Evolutionary conservation across 495 filamentous ascomycete genomes (phyloP).

Genomic region (Aspergillus bridgeri): DNA sequence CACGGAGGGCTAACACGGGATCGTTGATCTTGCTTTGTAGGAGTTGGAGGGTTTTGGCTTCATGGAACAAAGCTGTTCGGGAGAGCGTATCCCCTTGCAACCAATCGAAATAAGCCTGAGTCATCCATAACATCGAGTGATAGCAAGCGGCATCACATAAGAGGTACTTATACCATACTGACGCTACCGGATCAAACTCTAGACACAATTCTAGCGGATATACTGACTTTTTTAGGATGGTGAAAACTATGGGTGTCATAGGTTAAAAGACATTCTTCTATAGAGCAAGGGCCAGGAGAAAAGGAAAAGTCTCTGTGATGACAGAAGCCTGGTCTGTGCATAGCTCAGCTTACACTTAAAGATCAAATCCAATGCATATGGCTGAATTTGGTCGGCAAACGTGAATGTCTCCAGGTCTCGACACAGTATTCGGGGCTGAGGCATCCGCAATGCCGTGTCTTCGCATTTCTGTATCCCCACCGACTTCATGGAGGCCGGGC

Average conservation of each 20-base stretch:
- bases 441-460: neutral
- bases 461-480: neutral
- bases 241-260: neutral
- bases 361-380: neutral
- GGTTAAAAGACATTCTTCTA: neutral
- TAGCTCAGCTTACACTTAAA: neutral
- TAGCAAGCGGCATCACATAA: neutral
- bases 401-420: neutral
- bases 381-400: neutral
- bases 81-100: neutral
- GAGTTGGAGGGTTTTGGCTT: neutral
- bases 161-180: neutral
- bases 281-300: too few species aligned
- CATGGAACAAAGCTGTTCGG: neutral
- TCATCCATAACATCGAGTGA: neutral
- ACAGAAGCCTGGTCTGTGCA: too few species aligned
- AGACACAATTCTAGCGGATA: neutral
- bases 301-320: too few species aligned
- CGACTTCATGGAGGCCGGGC: neutral
- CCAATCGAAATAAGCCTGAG: neutral
- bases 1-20: neutral
- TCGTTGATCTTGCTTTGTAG: neutral
- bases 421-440: neutral
- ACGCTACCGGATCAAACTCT: neutral
- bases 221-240: neutral